Percentiles rank a stretch among this genome's conserved stretches.
These are phyloP conservation scores for Lignosus rhinocerotis DNA, from an alignment of 1,284 basidiomycete species.

Conservation along the genomic window DNA sequence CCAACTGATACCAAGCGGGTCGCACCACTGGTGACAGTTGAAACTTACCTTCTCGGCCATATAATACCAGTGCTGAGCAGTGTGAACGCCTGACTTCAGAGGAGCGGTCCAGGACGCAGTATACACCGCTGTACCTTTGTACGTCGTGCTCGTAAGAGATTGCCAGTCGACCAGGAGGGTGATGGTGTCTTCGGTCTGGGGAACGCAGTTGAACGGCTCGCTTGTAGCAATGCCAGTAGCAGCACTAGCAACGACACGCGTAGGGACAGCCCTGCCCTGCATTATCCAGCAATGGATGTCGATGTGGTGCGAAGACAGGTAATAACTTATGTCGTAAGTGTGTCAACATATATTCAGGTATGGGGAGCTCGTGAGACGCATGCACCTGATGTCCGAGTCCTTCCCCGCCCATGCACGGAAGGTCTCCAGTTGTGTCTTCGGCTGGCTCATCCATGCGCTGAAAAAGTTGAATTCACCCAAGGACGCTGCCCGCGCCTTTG, in stretches of 20 bases:
- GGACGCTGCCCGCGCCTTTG: conserved; percentile 69
- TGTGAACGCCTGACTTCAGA: conserved; percentile 76
- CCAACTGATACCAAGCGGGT: no score
- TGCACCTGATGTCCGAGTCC: conserved; percentile 85
- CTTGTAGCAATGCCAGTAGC: conserved; percentile 87
- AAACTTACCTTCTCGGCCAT: conserved; percentile 82
- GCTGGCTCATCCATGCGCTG: conserved; percentile 92
- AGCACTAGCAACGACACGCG: conserved; percentile 85
- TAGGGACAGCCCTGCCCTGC: conserved; percentile 76
- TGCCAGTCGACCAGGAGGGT: conserved; percentile 94
- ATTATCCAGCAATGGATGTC: conserved; percentile 92
- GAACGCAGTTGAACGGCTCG: conserved; percentile 82
- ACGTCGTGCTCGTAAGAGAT: conserved; percentile 66
- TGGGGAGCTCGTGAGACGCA: neutral
- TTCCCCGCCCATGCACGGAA: conserved; percentile 94
- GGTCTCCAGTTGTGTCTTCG: conserved; percentile 91
- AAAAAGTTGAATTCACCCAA: conserved; percentile 94
- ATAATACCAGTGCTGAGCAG: conserved; percentile 92
- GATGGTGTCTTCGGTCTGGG: conserved; percentile 91
- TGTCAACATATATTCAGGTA: neutral
- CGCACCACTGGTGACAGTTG: no score
- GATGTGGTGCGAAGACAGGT: conserved; percentile 93
- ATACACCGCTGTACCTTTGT: conserved; percentile 83
- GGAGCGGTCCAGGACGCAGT: conserved; percentile 91
- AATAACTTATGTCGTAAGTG: conserved; percentile 59